Conservation (phyloP, 2,329 filamentous ascomycete genomes). For the Hymenoscyphus occultus region DNA sequence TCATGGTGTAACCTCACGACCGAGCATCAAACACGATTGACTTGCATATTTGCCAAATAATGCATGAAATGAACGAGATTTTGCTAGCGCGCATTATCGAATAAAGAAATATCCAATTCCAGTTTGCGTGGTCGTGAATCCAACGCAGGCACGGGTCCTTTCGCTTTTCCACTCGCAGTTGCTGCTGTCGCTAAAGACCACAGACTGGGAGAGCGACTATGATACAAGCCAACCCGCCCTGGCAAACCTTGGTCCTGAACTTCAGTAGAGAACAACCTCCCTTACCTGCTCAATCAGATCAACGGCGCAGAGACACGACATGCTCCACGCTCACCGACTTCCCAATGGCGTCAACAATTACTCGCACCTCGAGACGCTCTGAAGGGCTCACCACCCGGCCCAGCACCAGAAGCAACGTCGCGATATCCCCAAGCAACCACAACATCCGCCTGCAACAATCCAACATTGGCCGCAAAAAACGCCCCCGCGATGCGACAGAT, state of each 20-base stretch:
- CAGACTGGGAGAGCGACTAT: conserved; percentile 6
- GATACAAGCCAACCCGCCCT: conserved; percentile 5
- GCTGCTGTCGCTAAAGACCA: conserved; percentile 13
- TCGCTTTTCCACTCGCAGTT: conserved; percentile 7
- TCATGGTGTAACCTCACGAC: neutral
- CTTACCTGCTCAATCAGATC: conserved; percentile 17
- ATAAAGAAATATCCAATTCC: neutral
- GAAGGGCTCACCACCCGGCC: conserved; percentile 41
- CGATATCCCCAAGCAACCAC: conserved; percentile 31
- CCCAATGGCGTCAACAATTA: conserved; percentile 50
- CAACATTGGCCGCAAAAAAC: conserved; percentile 45
- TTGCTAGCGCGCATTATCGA: neutral
- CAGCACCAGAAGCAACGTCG: conserved; percentile 33
- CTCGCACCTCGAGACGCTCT: conserved; percentile 50
- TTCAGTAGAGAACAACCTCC: neutral
- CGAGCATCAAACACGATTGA: conserved; percentile 1
- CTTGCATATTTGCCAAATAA: conserved; percentile 4
- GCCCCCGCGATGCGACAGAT: conserved; percentile 45
- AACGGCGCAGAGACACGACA: conserved; percentile 26
- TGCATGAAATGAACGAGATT: neutral
- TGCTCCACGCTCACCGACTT: conserved; percentile 32
- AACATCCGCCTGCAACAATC: conserved; percentile 33
- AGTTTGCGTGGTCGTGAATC: neutral
- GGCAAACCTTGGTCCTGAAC: neutral
- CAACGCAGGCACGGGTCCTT: conserved; percentile 2